Conservation (phyloP, 2,329 filamentous ascomycete genomes). For the Zymoseptoria pseudotritici region DNA sequence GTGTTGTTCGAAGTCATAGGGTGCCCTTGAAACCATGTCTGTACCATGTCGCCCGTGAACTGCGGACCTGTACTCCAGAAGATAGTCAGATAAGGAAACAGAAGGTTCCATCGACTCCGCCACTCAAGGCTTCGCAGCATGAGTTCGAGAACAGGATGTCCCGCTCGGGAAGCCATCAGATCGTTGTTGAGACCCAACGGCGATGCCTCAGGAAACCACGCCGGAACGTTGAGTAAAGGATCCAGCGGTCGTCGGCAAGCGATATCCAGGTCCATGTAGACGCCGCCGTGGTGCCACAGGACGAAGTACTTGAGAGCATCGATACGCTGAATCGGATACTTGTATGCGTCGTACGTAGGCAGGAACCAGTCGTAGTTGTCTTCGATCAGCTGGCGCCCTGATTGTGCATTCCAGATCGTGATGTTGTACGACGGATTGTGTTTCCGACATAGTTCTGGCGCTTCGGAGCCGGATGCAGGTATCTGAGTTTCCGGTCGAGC, state of each 20-base stretch:
- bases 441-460: slow-evolving; percentile 8
- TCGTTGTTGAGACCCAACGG: slow-evolving; percentile 72
- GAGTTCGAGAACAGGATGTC: slow-evolving; percentile 19
- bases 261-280: slow-evolving; percentile 69
- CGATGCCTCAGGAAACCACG: slow-evolving; percentile 59
- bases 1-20: background rate
- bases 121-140: slow-evolving; percentile 15
- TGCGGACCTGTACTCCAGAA: slow-evolving; percentile 28
- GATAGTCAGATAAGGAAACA: slow-evolving; percentile 26
- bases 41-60: slow-evolving; percentile 23
- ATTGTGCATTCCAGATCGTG: slow-evolving; percentile 12
- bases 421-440: slow-evolving; percentile 13
- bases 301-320: slow-evolving; percentile 70
- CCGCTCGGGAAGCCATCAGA: slow-evolving; percentile 48
- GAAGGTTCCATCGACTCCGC: slow-evolving; percentile 15
- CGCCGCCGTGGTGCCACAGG: slow-evolving; percentile 64
- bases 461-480: slow-evolving; percentile 11
- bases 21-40: slow-evolving; percentile 15
- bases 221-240: slow-evolving; percentile 55
- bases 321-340: slow-evolving; percentile 67
- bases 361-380: slow-evolving; percentile 18
- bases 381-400: slow-evolving; percentile 10
- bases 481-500: slow-evolving; percentile 9
- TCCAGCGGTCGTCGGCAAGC: slow-evolving; percentile 61
- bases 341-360: slow-evolving; percentile 63